Conservation (phyloP, 192 early-diverging fungal genomes). For the Glomus cerebriforme region DNA sequence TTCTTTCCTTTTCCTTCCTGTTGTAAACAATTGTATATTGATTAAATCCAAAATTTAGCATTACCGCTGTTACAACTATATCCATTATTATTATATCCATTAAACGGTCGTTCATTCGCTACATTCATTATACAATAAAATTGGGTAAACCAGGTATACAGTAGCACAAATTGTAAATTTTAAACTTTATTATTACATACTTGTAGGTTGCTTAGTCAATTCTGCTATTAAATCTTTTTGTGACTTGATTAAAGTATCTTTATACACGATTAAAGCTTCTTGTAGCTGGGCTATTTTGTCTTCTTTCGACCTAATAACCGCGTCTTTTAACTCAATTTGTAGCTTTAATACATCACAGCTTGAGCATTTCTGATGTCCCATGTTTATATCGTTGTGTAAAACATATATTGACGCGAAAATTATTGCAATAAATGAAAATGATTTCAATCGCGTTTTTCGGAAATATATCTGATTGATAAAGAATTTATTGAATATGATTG, state of each 20-base stretch:
- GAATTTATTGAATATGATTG: no score
- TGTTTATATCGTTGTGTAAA: neutral
- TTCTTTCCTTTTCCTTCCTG: neutral
- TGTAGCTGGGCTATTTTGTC: conserved; percentile 5
- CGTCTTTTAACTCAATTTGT: neutral
- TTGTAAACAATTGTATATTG: neutral
- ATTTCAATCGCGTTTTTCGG: neutral
- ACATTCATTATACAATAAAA: neutral
- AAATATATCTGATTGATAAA: no score
- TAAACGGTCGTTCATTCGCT: neutral
- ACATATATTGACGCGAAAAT: no score
- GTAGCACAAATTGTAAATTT: neutral
- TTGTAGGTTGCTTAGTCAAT: neutral
- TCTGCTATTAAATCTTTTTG: neutral
- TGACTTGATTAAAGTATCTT: neutral
- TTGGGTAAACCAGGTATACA: neutral
- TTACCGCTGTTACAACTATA: neutral
- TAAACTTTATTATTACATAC: neutral
- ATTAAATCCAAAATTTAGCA: neutral
- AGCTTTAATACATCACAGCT: neutral
- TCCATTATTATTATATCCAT: neutral
- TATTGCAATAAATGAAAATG: no score
- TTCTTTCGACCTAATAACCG: neutral
- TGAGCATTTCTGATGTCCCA: neutral
- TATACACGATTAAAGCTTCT: neutral